Evolutionary conservation across 768 basidiomycete species (phyloP).

Genomic region (Mycena vulgaris): DNA sequence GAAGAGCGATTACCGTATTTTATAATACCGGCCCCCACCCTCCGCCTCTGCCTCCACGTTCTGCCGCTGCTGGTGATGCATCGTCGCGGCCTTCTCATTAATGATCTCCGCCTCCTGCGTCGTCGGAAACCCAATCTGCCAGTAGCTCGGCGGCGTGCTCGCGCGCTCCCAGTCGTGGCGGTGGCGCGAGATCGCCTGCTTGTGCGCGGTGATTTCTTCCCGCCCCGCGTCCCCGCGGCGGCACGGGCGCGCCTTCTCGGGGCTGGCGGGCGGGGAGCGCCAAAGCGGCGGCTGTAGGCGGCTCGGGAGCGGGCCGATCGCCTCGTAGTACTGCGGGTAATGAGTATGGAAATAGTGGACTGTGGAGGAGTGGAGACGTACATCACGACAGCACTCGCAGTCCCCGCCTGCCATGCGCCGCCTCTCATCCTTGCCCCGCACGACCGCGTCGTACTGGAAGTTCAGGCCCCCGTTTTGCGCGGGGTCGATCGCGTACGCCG

Average conservation of each 20-base stretch:
- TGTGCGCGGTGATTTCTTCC: slow-evolving; percentile 65
- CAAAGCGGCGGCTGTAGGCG: slow-evolving; percentile 80
- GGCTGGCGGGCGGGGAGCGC: slow-evolving; percentile 70
- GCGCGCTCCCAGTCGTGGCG: slow-evolving; percentile 79
- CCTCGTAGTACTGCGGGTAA: slow-evolving; percentile 78
- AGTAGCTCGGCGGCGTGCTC: slow-evolving; percentile 88
- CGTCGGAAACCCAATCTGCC: slow-evolving; percentile 91
- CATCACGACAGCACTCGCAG: slow-evolving; percentile 87
- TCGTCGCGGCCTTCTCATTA: slow-evolving; percentile 79
- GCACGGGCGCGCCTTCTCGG: slow-evolving; percentile 43
- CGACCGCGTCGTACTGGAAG: slow-evolving; percentile 84
- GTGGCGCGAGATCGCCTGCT: slow-evolving; percentile 80
- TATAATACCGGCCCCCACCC: slow-evolving; percentile 61
- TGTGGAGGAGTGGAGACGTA: slow-evolving; percentile 56
- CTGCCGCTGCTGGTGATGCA: slow-evolving; percentile 77
- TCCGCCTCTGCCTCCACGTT: slow-evolving; percentile 73
- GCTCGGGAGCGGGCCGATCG: slow-evolving; percentile 78
- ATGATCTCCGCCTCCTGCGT: slow-evolving; percentile 87
- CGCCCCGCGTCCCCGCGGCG: slow-evolving; percentile 44
- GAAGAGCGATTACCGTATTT: slow-evolving; percentile 30
- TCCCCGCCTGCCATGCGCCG: slow-evolving; percentile 80
- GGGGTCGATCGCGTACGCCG: slow-evolving; percentile 77
- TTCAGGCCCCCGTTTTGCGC: slow-evolving; percentile 73
- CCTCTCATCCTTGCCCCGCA: slow-evolving; percentile 76
- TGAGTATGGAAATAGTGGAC: slow-evolving; percentile 5